Conservation (phyloP, 139 green algal species). For the Ettlia oleoabundans region DNA sequence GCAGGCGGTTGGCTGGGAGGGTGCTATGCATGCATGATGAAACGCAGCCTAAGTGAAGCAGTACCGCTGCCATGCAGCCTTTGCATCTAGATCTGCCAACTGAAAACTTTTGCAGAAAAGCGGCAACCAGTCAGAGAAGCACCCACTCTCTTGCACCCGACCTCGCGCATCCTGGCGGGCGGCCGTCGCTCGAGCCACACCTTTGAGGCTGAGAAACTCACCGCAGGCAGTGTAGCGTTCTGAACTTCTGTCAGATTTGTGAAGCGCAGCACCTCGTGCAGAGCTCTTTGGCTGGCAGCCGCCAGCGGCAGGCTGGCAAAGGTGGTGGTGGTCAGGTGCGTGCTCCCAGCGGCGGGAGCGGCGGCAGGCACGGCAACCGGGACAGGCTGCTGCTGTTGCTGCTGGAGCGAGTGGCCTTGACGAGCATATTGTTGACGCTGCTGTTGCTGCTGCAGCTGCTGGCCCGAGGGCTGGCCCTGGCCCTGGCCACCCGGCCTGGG, state of each 20-base stretch:
- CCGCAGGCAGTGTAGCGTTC: constrained; percentile 44
- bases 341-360: background rate
- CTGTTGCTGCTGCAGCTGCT: background rate
- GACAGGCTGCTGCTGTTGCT: background rate
- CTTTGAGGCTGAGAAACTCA: background rate
- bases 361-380: background rate
- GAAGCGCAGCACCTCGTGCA: constrained; percentile 65
- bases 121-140: no score
- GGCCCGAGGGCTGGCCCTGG: no score
- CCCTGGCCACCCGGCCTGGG: no score
- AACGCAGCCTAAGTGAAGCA: no score
- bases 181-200: no score
- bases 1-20: background rate
- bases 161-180: no score
- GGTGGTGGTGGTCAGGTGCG: constrained; percentile 30
- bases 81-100: no score
- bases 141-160: no score
- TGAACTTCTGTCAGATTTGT: constrained; percentile 60
- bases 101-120: no score
- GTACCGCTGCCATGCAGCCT: no score
- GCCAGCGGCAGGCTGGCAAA: constrained; percentile 38
- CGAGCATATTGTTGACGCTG: background rate
- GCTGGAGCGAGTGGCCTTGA: background rate
- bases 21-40: no score
- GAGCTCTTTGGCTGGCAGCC: constrained; percentile 27